Evolutionary conservation across 148 eudicot species (phyloP).

Genomic region (Camellia sinensis): DNA sequence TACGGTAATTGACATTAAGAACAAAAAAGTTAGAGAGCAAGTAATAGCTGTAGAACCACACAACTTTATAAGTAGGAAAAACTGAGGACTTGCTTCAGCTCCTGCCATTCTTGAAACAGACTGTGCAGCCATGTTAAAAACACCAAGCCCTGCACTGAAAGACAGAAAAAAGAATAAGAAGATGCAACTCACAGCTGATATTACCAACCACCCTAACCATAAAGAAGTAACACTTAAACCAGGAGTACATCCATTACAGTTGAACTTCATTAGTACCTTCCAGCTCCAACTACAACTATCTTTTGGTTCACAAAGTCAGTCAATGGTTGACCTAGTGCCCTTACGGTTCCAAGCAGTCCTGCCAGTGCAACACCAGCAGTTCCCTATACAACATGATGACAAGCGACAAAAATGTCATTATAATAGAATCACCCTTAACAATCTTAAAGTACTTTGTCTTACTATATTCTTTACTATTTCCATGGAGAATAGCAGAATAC

Average conservation of each 20-base stretch:
- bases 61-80: constrained; percentile 90
- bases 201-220: constrained; percentile 7
- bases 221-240: constrained; percentile 5
- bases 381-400: constrained; percentile 47
- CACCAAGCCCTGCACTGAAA: constrained; percentile 99
- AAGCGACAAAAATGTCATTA: background rate
- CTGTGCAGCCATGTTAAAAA: constrained; percentile 83
- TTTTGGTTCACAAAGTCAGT: constrained; percentile 84
- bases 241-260: background rate
- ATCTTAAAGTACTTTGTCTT: background rate
- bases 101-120: constrained; percentile 83
- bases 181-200: constrained; percentile 2
- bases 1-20: background rate
- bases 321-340: constrained; percentile 92
- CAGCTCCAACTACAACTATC: constrained; percentile 96
- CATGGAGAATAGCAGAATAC: background rate
- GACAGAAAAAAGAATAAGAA: constrained; percentile 18
- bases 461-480: background rate
- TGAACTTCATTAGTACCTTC: constrained; percentile 52
- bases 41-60: constrained; percentile 26
- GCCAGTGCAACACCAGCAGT: constrained; percentile 99
- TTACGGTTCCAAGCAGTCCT: constrained; percentile 88
- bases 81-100: constrained; percentile 63
- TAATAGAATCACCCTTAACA: background rate
- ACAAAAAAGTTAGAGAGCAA: background rate